Percentiles rank a stretch among this genome's conserved stretches.
phyloP scores from a whole-genome alignment of 805 yeast species.

The Tetrapisispora taiwanensis region DNA sequence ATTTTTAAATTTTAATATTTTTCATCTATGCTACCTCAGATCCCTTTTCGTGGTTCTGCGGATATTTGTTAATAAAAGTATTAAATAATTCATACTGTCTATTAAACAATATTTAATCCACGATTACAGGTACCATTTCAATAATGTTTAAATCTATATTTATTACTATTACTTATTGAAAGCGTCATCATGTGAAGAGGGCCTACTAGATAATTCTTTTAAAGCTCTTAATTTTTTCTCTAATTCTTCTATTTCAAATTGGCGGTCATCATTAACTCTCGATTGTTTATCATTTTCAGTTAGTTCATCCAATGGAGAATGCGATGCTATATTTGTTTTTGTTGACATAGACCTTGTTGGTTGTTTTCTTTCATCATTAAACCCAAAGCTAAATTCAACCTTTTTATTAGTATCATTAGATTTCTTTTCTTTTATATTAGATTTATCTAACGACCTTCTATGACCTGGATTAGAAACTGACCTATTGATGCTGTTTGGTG shows the following conservation, averaged over 20 bases:
- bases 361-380: neutral
- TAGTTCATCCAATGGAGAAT: too few relatives aligned
- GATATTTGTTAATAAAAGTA: too few relatives aligned
- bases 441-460: neutral
- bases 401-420: neutral
- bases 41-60: too few relatives aligned
- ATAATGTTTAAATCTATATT: too few relatives aligned
- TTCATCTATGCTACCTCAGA: too few relatives aligned
- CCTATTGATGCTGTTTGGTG: constrained; percentile 35
- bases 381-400: neutral
- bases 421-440: neutral
- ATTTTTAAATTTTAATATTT: too few relatives aligned
- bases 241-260: constrained; percentile 22
- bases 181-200: too few relatives aligned
- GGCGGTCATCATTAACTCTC: neutral
- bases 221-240: constrained; percentile 26
- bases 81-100: too few relatives aligned
- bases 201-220: constrained; percentile 3
- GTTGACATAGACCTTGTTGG: neutral
- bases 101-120: too few relatives aligned
- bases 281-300: too few relatives aligned
- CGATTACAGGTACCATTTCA: too few relatives aligned
- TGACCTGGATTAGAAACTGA: constrained; percentile 5
- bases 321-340: neutral
- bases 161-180: neutral